Base-by-base conservation (phyloP, 768 basidiomycete genomes). In the Leucocoprinus birnbaumii region DNA sequence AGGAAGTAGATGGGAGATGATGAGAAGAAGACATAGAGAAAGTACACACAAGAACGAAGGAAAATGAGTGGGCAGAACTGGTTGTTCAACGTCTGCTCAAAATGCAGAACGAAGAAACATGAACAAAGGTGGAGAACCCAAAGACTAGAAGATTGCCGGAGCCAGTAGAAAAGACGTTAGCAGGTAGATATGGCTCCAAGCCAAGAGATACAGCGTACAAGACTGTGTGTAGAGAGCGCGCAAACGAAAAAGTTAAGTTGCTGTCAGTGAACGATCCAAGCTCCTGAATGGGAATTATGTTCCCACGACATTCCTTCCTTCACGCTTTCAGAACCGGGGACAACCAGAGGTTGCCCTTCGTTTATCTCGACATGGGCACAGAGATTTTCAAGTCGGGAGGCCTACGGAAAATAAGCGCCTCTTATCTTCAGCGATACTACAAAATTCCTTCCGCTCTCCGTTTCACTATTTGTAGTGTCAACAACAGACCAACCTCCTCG, bases 1-100 rank as follows among this genome's bases (percentile, higher is more conserved):
- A 61, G 46, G 63, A 60, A 51, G 59, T 65, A 54, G 64, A 63
- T 48, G 60, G 56, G 54, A 64, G 60, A 47, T 62, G 63, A 63
- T 62, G 63, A 44, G 64, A 55, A 21, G 63, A 55, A 16, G 67
- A 56, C 63, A 62, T 62, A 48, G 49, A 40, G 44, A 24, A 47
- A 46, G 35, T 42, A 37, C 16, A 49, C 45, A 42, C 52, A 26
- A 37, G 27, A 25, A 43, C 42, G 19, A 26, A 18, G 16, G 9
- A 43, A 55, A 55, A n/a, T 27, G 54, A 55, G 27, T 35, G 47
- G 18, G 31, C 25, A 31, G 24, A 55, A n/a, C 7, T 40, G 42
- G 27, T 19, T 34, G 22, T 41, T 22, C 40, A n/a, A 14, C 16
- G 34, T 25, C 40, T 13, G 31, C 14, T 48, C 19, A 8, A 10